A percentile compares a stretch with the other conserved stretches of the same genome.
Conservation (phyloP, 768 basidiomycete species). For the Phaeotremella skinneri region DNA sequence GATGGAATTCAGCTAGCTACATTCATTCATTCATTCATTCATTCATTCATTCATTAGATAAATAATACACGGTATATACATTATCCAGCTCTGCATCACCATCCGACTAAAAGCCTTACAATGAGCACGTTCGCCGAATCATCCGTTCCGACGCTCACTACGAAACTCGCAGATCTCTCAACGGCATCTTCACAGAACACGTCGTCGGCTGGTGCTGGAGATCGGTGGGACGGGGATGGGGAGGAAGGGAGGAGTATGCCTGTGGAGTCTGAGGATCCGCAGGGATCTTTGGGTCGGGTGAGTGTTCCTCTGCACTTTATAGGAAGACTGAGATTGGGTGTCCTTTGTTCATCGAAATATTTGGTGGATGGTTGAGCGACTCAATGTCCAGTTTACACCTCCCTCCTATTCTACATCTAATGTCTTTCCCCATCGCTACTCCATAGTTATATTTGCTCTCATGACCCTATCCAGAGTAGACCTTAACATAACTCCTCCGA, state of each 20-base stretch:
- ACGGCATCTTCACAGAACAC: background rate
- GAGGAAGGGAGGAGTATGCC: conserved; percentile 17
- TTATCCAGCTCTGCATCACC: no score
- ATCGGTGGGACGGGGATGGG: background rate
- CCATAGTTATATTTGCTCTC: no score
- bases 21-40: no score
- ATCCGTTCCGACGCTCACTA: background rate
- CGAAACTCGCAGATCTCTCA: background rate
- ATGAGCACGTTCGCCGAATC: background rate
- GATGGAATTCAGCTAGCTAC: no score
- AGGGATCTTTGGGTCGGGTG: conserved; percentile 23
- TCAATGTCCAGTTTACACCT: background rate
- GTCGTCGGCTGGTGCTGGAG: background rate
- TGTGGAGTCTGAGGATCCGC: conserved; percentile 19
- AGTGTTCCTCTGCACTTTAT: background rate
- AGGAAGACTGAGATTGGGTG: background rate
- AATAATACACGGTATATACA: no score
- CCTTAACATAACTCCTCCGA: background rate
- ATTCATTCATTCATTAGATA: no score
- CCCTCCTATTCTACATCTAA: background rate
- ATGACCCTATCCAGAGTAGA: background rate
- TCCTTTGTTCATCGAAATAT: background rate
- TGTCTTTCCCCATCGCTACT: background rate
- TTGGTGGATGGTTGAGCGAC: no score
- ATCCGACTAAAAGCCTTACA: no score